Conservation (phyloP, 371 early-diverging fungal genomes). For the Mucor piriformis region DNA sequence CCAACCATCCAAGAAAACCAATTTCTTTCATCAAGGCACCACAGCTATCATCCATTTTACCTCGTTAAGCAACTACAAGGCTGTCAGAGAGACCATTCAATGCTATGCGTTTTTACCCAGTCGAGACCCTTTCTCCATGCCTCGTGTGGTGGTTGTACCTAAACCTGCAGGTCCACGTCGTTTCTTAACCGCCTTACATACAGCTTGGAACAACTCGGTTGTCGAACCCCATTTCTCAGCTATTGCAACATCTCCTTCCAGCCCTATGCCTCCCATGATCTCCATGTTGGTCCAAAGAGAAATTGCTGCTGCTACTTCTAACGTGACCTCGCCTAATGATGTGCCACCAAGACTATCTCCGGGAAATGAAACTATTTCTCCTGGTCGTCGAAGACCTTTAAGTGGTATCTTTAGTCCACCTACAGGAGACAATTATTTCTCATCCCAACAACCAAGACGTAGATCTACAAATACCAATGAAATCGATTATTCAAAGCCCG, state of each 20-base stretch:
- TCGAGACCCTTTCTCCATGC: slow-evolving; percentile 33
- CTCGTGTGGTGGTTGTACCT: slow-evolving; percentile 59
- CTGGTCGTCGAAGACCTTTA: slow-evolving; percentile 10
- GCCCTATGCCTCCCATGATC: slow-evolving; percentile 34
- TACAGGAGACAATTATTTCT: slow-evolving; percentile 20
- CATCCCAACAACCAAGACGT: slow-evolving; percentile 10
- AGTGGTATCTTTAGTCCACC: slow-evolving; percentile 34
- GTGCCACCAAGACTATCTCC: background rate
- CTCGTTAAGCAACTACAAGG: slow-evolving; percentile 52
- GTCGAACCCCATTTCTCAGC: slow-evolving; percentile 58
- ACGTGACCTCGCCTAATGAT: background rate
- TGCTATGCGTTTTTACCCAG: slow-evolving; percentile 22
- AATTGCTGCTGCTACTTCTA: slow-evolving; percentile 7
- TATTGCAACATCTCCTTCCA: slow-evolving; percentile 57
- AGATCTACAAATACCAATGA: background rate
- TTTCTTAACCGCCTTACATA: slow-evolving; percentile 61
- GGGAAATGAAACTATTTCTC: background rate
- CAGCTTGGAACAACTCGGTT: slow-evolving; percentile 49
- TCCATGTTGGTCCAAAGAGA: slow-evolving; percentile 19
- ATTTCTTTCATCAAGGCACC: slow-evolving; percentile 41
- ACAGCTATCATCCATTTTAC: slow-evolving; percentile 61
- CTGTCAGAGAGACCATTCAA: slow-evolving; percentile 53
- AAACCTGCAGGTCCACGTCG: slow-evolving; percentile 66
- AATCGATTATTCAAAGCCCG: slow-evolving; percentile 18
- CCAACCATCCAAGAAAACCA: slow-evolving; percentile 16